Base-by-base conservation (phyloP, 176 grass and related monocot genomes). In the Echinochloa phyllopogon region DNA sequence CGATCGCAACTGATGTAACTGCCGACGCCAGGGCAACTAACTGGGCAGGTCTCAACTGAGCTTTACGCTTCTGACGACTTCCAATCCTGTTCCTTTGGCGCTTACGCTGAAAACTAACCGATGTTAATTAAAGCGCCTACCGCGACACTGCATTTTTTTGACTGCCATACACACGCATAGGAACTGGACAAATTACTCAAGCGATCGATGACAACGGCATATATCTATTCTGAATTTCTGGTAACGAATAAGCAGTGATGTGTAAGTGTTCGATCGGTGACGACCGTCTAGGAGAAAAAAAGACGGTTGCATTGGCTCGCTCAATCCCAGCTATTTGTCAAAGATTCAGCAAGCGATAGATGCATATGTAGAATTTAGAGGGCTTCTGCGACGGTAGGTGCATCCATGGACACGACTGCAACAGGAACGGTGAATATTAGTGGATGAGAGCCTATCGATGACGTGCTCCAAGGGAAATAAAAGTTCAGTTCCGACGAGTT, bases 1-100 rank as follows among this genome's bases (percentile, higher is more conserved):
- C 21, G 42, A 27, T 43, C 16, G 6, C 37, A 69, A 40, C 10
- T 82, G 66, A 59, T 21, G 80, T 72, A 72, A 48, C 68, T 21
- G 68, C 10, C 17, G 80, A 71, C 52, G 79, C n/a, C 52, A n/a
- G n/a, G n/a, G n/a, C n/a, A n/a, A n/a, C n/a, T n/a, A 15, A 21
- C 40, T n/a, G 21, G 25, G 38, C 55, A 77, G 53, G 56, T 1
- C 12, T 69, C 65, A 82, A 10, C 45, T 74, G 47, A 44, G 66
- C 15, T 71, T 21, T 72, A 60, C 24, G 16, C 45, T 72, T 82
- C 38, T 21, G 53, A 17, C 16, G 66, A 47, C 66, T 72, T 82
- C 41, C 15, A n/a, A n/a, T n/a, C n/a, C n/a, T n/a, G n/a, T n/a
- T n/a, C n/a, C n/a, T n/a, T 10, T 20, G 65, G 51, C 23, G 8